Evolutionary conservation across 352 stramenopile species (phyloP), one percentile per base, ranked within the genome.

Genomic region (Blastocystis sp.): DNA sequence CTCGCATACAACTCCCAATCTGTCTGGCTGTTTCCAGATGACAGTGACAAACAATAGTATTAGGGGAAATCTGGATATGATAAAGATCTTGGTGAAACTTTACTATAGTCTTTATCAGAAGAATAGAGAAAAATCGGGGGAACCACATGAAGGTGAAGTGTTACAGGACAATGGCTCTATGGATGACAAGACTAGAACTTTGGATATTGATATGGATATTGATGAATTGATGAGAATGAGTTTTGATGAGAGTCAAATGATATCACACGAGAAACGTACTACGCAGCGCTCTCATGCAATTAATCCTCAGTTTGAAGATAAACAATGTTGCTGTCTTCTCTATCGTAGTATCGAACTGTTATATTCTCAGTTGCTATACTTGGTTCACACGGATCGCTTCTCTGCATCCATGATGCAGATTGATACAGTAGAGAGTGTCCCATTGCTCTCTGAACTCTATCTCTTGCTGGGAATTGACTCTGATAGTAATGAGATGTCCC

Each of bases 181-280:
- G 50, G 20, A 13, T 13, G 50, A 59, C 20, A 13, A n/a, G 0
- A 59, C 13, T 13, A 13, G 2, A 59, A 59, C 11, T 9, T 20
- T 80, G 11, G 70, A 80, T 56, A 18, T 80, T n/a, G 70, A 80
- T 37, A 41, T 80, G 50, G 70, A 80, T 29, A 45, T 63, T 1
- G 45, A 63, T 8, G 70, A 80, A 54, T 47, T 80, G 7, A 11
- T 73, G 62, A 34, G 47, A n/a, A 59, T 59, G 50, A n/a, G 20
- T n/a, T n/a, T 59, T 13, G 20, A 59, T 59, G 50, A n/a, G 11
- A n/a, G 20, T 59, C 50, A 59, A n/a, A 59, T n/a, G 11, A 59
- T 59, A n/a, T 13, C 13, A 13, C 50, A 59, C 50, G 29, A 34
- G 29, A 59, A 59, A n/a, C 50, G 20, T 59, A 13, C 13, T 18